phyloP scores from a whole-genome alignment of 2,329 filamentous ascomycete species.

The Ophiostoma australiae region DNA sequence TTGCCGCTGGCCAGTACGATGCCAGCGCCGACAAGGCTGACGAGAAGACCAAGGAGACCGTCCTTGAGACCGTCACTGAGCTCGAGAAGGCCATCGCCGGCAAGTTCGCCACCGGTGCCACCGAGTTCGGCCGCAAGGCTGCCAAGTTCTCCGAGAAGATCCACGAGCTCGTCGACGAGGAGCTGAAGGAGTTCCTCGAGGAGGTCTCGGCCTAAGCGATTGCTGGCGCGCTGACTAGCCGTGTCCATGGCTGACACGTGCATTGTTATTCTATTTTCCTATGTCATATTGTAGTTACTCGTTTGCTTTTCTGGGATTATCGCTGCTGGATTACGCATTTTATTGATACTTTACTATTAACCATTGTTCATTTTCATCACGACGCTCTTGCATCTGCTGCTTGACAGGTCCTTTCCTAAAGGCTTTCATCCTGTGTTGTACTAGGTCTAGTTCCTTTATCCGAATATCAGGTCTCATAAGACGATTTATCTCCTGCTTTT shows the following conservation, averaged over 20 bases:
- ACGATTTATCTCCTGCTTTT: background rate
- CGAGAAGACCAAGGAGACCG: constrained; percentile 38
- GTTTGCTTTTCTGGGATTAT: background rate
- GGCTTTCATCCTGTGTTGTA: constrained; percentile 21
- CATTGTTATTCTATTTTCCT: constrained; percentile 12
- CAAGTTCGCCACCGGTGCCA: constrained; percentile 52
- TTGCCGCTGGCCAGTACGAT: constrained; percentile 66
- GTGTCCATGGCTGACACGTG: background rate
- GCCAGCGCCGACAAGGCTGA: constrained; percentile 30
- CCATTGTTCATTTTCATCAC: constrained; percentile 7
- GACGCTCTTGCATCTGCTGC: constrained; percentile 19
- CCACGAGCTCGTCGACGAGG: constrained; percentile 56
- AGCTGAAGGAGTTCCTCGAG: constrained; percentile 56
- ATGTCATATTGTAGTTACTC: constrained; percentile 1
- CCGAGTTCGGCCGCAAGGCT: constrained; percentile 51
- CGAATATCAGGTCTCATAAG: background rate
- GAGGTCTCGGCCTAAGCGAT: constrained; percentile 42
- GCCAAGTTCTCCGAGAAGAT: constrained; percentile 61
- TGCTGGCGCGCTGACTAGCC: background rate
- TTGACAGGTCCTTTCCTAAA: background rate
- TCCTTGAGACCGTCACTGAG: constrained; percentile 48
- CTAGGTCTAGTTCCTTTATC: constrained; percentile 6
- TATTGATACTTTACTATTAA: constrained; percentile 3
- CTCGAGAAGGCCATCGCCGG: constrained; percentile 56
- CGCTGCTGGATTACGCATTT: constrained; percentile 19